Evolutionary conservation across 371 early-diverging fungal genomes (phyloP), one percentile per base, ranked within the genome.

Genomic region (Apophysomyces trapeziformis): DNA sequence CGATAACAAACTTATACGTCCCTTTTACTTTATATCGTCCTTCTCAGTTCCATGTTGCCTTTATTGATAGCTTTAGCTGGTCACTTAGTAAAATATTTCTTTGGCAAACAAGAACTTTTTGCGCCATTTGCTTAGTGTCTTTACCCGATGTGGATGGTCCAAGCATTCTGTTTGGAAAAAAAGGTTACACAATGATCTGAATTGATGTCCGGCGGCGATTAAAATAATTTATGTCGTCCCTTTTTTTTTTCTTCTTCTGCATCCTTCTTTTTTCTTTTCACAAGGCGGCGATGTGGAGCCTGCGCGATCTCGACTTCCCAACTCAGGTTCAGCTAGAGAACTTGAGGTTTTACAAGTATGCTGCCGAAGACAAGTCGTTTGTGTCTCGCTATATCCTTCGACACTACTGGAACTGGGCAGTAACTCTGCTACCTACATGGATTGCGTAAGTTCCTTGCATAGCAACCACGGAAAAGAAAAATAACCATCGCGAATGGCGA

Each of bases 341-440:
- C 78, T 74, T 96, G 67, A 87, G 89, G 58, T 80, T 84, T 61
- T 94, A 96, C 88, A 89, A 89, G 76, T 96, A 95, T 77, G 85
- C 85, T 36, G 84, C 90, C n/a, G 87, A 90, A 50, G 96, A 96
- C 81, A 89, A 93, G 82, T 96, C 97, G 14, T 87, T 90, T 45
- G 75, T 97, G 43, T 85, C 92, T 37, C 90, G 92, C 68, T 92
- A 93, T 76, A 76, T 97, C 44, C 84, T 96, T 54, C 83, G 86
- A 21, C 94, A 89, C 66, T 96, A 97, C 78, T 96, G 96, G 95
- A 91, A 92, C 73, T 92, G 89, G 86, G 88, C 92, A 38, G 90
- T 96, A 7, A 89, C 89, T 9, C 74, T 93, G 46, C 93, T 99
- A 75, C 99, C 99, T 21, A 78, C 82, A 75, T 93, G 93, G 94